Evolutionary conservation across 345 rosid species (phyloP), one percentile per base, ranked within the genome.

Genomic region (Sonneratia caseolaris): DNA sequence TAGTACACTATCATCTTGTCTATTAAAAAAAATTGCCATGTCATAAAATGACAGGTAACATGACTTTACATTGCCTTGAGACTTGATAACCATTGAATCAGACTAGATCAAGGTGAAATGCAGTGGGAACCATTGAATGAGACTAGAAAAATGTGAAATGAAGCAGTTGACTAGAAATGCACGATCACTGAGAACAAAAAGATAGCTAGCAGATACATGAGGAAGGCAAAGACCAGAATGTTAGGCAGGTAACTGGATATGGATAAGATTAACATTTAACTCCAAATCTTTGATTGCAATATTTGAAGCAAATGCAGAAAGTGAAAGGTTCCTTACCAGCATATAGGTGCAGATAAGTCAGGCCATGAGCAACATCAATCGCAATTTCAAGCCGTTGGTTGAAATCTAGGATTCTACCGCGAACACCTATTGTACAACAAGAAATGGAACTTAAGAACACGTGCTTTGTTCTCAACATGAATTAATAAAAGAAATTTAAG

Each of bases 331-430:
- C 70, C 56, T 69, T 69, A 95, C 99, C 99, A 81, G 99, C 79
- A 81, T 92, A 95, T 37, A 83, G 73, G 75, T 95, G 99, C 77
- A 95, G 97, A 82, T 90, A 90, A 16, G 99, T 87, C 74, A 95
- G 81, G 72, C 92, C 99, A 81, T 95, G 99, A 78, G 97, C 93
- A 78, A 95, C 87, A 80, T 95, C 97, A 27, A 95, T 95, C 35
- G 90, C 84, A 72, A 95, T 88, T 81, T 87, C 99, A 70, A 95
- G 93, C 78, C 99, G 85, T 77, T 92, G 99, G 72, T 86, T 90
- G 75, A 95, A 92, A 72, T 86, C 97, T 76, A 95, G 84, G 79
- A 85, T 81, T 82, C 76, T 89, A 70, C 87, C 92, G 3, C 78
- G 83, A 74, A 65, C 70, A 82, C 90, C 99, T 95, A 86, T 75